Evolutionary conservation across 2,329 filamentous ascomycete species (phyloP).

Genomic region (Colletotrichum tanaceti): DNA sequence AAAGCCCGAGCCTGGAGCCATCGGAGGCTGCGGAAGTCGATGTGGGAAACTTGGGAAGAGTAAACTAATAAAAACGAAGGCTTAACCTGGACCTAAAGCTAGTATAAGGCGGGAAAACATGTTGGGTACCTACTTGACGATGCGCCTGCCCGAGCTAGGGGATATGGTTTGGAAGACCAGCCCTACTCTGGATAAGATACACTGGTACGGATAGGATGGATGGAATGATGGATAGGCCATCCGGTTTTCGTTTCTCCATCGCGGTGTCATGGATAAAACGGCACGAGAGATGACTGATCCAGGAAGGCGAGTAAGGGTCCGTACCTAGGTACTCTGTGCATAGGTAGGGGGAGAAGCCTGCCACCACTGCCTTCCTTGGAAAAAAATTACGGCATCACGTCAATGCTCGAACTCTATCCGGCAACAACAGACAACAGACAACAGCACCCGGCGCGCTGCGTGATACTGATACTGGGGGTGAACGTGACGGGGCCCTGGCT

Average conservation of each 20-base stretch:
- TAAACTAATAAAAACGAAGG: not conserved
- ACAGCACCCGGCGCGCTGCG: not conserved
- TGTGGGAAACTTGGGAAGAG: not conserved
- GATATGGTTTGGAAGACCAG: not conserved
- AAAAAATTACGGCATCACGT: conserved; percentile 22
- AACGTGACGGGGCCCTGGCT: conserved; percentile 9
- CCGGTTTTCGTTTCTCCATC: not conserved
- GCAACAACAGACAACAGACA: not conserved
- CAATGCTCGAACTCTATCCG: conserved; percentile 33
- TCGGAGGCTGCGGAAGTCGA: conserved; percentile 10
- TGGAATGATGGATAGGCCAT: too few species aligned
- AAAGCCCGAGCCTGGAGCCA: not conserved
- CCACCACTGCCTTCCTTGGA: not conserved
- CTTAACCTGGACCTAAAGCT: conserved; percentile 2
- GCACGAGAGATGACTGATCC: not conserved
- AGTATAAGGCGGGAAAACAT: not conserved
- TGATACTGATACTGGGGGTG: not conserved
- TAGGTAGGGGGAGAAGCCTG: not conserved
- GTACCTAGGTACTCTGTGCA: not conserved
- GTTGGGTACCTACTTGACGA: not conserved
- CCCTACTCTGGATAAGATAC: not conserved
- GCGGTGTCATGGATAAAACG: conserved; percentile 2
- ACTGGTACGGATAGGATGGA: too few species aligned
- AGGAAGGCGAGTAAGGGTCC: not conserved
- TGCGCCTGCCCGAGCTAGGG: not conserved